Percentiles rank a stretch among this genome's conserved stretches.
Conservation (phyloP, 129 eudicot genomes). For the Flaveria linearis region DNA sequence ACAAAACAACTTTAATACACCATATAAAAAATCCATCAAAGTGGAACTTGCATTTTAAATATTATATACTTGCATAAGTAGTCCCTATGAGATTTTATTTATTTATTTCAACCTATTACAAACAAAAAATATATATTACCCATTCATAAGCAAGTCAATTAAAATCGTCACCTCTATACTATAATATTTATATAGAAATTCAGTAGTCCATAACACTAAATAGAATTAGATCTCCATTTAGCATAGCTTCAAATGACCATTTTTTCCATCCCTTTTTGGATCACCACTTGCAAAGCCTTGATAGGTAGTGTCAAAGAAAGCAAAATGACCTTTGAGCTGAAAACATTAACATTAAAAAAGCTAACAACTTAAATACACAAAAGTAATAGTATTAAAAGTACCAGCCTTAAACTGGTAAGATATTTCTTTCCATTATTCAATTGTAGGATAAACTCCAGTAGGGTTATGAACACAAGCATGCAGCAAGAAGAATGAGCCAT, state of each 20-base stretch:
- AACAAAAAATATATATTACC: too few relatives aligned
- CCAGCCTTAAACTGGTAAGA: conserved; percentile 76
- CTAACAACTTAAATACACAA: conserved; percentile 5
- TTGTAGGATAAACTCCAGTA: conserved; percentile 95
- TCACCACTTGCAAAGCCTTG: conserved; percentile 99
- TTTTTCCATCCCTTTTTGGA: conserved; percentile 55
- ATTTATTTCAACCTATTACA: too few relatives aligned
- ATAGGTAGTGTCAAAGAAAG: conserved; percentile 97
- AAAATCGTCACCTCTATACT: too few relatives aligned
- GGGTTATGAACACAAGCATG: conserved; percentile 99
- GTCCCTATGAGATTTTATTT: too few relatives aligned
- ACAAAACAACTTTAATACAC: too few relatives aligned
- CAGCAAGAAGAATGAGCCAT: conserved; percentile 90
- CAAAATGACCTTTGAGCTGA: too few relatives aligned
- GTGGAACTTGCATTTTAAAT: too few relatives aligned
- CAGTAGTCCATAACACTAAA: conserved; percentile 13
- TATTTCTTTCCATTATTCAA: conserved; percentile 91
- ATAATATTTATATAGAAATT: too few relatives aligned
- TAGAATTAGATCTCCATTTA: conserved; percentile 70
- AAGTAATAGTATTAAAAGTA: not conserved
- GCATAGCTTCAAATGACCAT: conserved; percentile 63
- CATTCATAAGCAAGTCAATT: too few relatives aligned
- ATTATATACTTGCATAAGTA: too few relatives aligned
- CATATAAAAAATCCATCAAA: too few relatives aligned
- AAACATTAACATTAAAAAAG: conserved; percentile 4